Base-by-base conservation (phyloP, 2,329 filamentous ascomycete genomes). In the Arthrocladium fulminans region DNA sequence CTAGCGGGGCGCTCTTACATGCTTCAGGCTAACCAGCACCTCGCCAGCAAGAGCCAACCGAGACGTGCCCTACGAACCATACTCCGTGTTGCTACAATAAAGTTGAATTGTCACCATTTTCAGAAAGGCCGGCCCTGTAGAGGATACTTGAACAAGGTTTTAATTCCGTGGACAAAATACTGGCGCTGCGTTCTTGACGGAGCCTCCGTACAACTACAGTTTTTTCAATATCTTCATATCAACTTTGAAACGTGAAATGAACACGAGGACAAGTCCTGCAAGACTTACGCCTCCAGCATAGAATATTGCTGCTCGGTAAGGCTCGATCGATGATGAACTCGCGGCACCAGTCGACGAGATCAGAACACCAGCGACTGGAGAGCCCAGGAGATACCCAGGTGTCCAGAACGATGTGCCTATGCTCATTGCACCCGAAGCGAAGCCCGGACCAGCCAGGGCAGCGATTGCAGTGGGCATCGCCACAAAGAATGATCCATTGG, bases 401-500 rank as follows among this genome's bases (percentile, higher is more conserved):
- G 71, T 68, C 79, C 79, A 83, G 1, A 75, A 74, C 0, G 74
- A 80, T 1, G 80, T 71, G 30, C 78, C 70, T 76, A 82, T 81
- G 3, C 76, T 72, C 73, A 83, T 78, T 0, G 75, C 77, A 17
- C 79, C 72, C 9, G 8, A 15, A 27, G 35, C 40, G n/a, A 44
- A 30, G 29, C 49, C 39, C 7, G 66, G 1, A 69, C 70, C 2
- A 70, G 75, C 1, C 13, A 47, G 17, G 7, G 45, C 13, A 5
- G 34, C 35, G 0, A 82, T 74, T 2, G 79, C 78, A 0, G 79
- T 81, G 0, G 80, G 80, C 69, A 82, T 80, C 0, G 75, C 75
- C 1, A 75, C 73, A 57, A 83, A 83, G 65, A 83, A 83, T 0
- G 74, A 77, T 0, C 80, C 80, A 55, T 81, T 82, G 3, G 74